Conservation (phyloP, 2,329 filamentous ascomycete genomes). For the Hypomyces rosellus region DNA sequence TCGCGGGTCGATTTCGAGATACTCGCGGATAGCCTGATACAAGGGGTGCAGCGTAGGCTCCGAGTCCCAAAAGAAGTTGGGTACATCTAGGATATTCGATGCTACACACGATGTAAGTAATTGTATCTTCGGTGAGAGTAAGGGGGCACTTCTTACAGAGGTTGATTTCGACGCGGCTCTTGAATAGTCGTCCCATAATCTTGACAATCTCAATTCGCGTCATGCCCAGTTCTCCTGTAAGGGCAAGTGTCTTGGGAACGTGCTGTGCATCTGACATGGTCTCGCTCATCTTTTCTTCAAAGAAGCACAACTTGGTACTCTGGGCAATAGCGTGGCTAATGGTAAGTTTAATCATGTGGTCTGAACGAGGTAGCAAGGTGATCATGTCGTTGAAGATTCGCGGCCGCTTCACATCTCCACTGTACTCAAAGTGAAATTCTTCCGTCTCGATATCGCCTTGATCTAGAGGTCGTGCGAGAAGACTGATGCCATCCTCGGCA, state of each 20-base stretch:
- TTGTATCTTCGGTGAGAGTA: background rate
- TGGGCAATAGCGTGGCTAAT: slow-evolving; percentile 97
- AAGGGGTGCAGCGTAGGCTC: slow-evolving; percentile 92
- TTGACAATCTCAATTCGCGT: slow-evolving; percentile 85
- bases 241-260: slow-evolving; percentile 79
- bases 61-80: slow-evolving; percentile 97
- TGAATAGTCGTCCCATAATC: slow-evolving; percentile 85
- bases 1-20: slow-evolving; percentile 92
- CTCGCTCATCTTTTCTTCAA: slow-evolving; percentile 90
- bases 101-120: slow-evolving; percentile 37
- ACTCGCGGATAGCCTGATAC: slow-evolving; percentile 90
- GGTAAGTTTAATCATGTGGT: slow-evolving; percentile 98
- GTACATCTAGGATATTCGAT: slow-evolving; percentile 91
- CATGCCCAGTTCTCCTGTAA: slow-evolving; percentile 89
- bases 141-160: slow-evolving; percentile 60
- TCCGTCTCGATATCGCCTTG: slow-evolving; percentile 95
- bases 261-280: slow-evolving; percentile 93
- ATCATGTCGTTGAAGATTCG: slow-evolving; percentile 99
- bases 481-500: slow-evolving; percentile 54
- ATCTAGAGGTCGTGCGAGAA: slow-evolving; percentile 73
- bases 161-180: slow-evolving; percentile 93
- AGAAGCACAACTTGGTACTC: slow-evolving; percentile 92
- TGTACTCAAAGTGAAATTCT: slow-evolving; percentile 98
- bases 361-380: slow-evolving; percentile 77
- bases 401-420: slow-evolving; percentile 73